phyloP scores from a whole-genome alignment of 1,284 basidiomycete species.

The Fistulinella cinereoalba region DNA sequence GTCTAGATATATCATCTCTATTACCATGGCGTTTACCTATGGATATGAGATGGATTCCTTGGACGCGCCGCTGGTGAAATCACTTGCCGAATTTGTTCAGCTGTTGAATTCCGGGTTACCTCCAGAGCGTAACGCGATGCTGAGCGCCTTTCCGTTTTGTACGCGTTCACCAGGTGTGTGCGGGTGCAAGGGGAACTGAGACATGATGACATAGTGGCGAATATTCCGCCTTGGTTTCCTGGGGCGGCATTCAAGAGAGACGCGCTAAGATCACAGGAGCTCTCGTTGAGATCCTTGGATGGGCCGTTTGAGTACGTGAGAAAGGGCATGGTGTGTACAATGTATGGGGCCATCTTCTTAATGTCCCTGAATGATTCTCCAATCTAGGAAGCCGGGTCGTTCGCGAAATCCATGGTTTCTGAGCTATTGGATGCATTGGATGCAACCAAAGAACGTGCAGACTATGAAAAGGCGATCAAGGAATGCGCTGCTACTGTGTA shows the following conservation, averaged over 20 bases:
- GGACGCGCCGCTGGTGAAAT: conserved; percentile 17
- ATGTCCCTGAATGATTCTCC: background rate
- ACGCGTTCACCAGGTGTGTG: conserved; percentile 14
- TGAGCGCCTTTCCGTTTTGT: conserved; percentile 22
- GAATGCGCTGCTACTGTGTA: conserved; percentile 19
- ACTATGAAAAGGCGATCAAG: conserved; percentile 19
- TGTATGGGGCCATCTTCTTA: background rate
- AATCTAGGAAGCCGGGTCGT: conserved; percentile 11
- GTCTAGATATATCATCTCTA: conserved; percentile 18
- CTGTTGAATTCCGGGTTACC: conserved; percentile 22
- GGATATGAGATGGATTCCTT: conserved; percentile 18
- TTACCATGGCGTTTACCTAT: conserved; percentile 24
- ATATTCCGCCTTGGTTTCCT: conserved; percentile 37
- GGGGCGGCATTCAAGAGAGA: conserved; percentile 25
- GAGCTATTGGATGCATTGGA: conserved; percentile 10
- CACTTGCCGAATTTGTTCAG: conserved; percentile 15
- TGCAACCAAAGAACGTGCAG: background rate
- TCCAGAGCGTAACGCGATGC: conserved; percentile 15
- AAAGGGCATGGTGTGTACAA: conserved; percentile 28
- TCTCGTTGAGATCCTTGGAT: conserved; percentile 27
- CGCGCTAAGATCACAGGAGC: conserved; percentile 22
- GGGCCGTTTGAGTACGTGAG: conserved; percentile 35
- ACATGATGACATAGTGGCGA: conserved; percentile 14
- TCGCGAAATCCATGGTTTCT: conserved; percentile 22
- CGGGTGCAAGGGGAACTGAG: conserved; percentile 4